Percentiles rank a stretch among this genome's conserved stretches.
phyloP scores from a whole-genome alignment of 805 yeast genomes.

The Candida tallmaniae region DNA sequence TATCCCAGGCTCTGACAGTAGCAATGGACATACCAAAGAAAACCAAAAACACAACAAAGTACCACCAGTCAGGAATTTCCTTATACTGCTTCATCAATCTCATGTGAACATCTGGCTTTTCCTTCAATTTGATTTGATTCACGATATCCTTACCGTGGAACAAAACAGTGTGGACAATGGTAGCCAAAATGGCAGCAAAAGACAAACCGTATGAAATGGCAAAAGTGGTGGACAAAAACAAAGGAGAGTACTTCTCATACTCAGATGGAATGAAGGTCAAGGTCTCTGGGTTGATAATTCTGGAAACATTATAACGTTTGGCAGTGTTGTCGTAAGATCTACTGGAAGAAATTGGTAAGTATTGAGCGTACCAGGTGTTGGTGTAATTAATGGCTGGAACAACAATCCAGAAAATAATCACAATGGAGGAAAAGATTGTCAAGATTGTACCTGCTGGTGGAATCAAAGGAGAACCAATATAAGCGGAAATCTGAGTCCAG shows the following conservation, averaged over 20 bases:
- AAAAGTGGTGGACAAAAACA: conserved; percentile 55
- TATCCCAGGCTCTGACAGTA: conserved; percentile 34
- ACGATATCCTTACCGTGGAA: conserved; percentile 54
- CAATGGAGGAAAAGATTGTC: conserved; percentile 15
- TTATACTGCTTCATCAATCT: conserved; percentile 47
- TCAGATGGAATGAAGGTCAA: conserved; percentile 40
- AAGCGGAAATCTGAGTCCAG: conserved; percentile 49
- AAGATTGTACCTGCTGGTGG: conserved; percentile 47
- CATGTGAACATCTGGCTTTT: conserved; percentile 37
- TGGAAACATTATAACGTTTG: conserved; percentile 43
- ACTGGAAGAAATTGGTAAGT: conserved; percentile 49
- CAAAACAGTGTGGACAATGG: conserved; percentile 52
- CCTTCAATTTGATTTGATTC: conserved; percentile 18
- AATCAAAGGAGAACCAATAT: conserved; percentile 58
- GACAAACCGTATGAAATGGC: conserved; percentile 55
- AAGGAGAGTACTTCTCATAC: conserved; percentile 59
- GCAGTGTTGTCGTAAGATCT: conserved; percentile 50
- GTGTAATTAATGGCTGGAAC: conserved; percentile 55
- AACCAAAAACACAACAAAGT: conserved; percentile 10
- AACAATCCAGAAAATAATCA: conserved; percentile 45
- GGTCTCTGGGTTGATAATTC: conserved; percentile 36
- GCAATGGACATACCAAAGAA: conserved; percentile 32
- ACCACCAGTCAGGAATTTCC: conserved; percentile 46
- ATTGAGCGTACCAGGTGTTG: conserved; percentile 56
- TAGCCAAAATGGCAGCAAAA: conserved; percentile 59